Percentiles rank a stretch among this genome's conserved stretches.
These are phyloP conservation scores for Hansfordia pulvinata DNA, from an alignment of 2,329 filamentous ascomycete species.

Conservation along the genomic window DNA sequence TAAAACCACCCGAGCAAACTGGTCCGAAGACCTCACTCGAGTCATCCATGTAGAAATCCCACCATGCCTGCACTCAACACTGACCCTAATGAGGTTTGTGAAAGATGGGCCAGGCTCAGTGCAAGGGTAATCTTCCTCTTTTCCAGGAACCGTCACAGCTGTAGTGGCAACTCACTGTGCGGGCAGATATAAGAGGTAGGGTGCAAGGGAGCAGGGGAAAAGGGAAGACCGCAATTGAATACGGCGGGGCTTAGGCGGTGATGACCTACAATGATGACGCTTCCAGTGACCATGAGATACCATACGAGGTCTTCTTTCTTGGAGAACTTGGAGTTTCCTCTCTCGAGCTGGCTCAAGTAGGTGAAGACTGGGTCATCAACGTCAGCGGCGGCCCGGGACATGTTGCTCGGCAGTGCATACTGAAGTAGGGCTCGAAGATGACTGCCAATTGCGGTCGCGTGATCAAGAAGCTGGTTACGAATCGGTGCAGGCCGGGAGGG, in stretches of 20 bases:
- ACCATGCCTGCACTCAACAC: constrained; percentile 60
- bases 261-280: constrained; percentile 63
- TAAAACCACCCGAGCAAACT: constrained; percentile 44
- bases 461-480: constrained; percentile 27
- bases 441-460: constrained; percentile 31
- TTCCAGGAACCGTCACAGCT: constrained; percentile 77
- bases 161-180: constrained; percentile 50
- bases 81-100: constrained; percentile 48
- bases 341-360: constrained; percentile 65
- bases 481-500: constrained; percentile 30
- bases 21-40: constrained; percentile 40
- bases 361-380: constrained; percentile 46
- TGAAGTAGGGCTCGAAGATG: constrained; percentile 61
- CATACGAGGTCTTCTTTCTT: constrained; percentile 67
- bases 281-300: constrained; percentile 63
- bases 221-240: constrained; percentile 3
- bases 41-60: constrained; percentile 62
- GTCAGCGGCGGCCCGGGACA: too few species aligned
- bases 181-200: constrained; percentile 59
- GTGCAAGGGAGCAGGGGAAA: constrained; percentile 27
- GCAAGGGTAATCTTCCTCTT: constrained; percentile 68
- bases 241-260: constrained; percentile 9
- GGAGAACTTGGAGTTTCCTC: constrained; percentile 54
- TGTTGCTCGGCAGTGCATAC: constrained; percentile 27
- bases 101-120: constrained; percentile 48